Evolutionary conservation across 164 flowering plant genomes (phyloP), one percentile per base, ranked within the genome.

Genomic region (Vitis amurensis): DNA sequence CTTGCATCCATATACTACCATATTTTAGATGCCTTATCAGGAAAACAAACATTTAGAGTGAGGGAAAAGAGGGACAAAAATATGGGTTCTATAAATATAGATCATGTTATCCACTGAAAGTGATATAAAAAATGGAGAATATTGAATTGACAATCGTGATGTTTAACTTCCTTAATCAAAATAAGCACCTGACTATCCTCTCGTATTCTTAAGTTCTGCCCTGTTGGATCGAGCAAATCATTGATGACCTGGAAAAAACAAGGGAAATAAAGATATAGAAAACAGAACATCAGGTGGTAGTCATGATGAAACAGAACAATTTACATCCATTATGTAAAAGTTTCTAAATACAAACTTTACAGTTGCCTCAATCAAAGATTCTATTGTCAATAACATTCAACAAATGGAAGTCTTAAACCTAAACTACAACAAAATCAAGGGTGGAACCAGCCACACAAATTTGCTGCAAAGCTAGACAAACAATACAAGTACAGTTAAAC

Each of bases 171-270:
- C 31, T 60, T 8, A 50, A 55, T 62, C 8, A 64, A 70, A 10
- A 63, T 13, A 68, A 77, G 53, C 73, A 91, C 97, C 92, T 91
- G 97, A 66, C 85, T 66, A 82, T 91, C 94, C 76, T 91, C 97
- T 57, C 97, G 74, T 73, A 91, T 81, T 71, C 90, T 74, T 58
- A 91, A 81, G 64, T 89, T 91, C 81, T 91, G 94, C 16, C 92
- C 97, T 47, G 83, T 81, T 72, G 97, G 86, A 87, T 91, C 86
- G 61, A 91, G 87, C 77, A 91, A 84, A 73, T 91, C 97, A 80
- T 91, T 91, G 64, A 91, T 88, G 71, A 91, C 97, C 97, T 91
- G 82, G 29, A 68, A 72, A 68, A 29, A 56, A 52, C 44, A 37
- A 59, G 17, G 9, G 7, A 23, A 2, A 64, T 10, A 7, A 16